Evolutionary conservation across 2,329 filamentous ascomycete species (phyloP), one percentile per base, ranked within the genome.

Genomic region (Beauveria sp.): DNA sequence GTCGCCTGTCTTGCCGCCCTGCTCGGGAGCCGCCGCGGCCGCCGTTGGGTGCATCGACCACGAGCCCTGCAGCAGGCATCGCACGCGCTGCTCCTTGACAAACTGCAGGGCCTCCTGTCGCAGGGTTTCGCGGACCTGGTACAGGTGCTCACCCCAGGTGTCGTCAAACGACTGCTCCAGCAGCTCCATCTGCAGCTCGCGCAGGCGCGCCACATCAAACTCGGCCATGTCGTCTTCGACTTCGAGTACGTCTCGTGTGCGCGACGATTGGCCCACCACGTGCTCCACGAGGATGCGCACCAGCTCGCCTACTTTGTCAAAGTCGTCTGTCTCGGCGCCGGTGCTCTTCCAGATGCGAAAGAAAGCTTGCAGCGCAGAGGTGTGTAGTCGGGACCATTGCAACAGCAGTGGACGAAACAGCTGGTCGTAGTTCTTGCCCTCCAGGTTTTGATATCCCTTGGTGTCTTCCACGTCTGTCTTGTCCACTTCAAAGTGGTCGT

Each of bases 401-500:
- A 99, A 80, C 20, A 99, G 79, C 43, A 98, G 75, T 0, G 95
- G 95, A 53, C 87, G 88, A 77, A 96, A 97, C 5, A 96, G 77
- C 70, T 87, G 89, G 72, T 98, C 93, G 68, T 95, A 88, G 66
- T 92, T 89, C 60, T 90, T 87, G 64, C 83, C 81, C 66, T 96
- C 91, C 55, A 92, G 75, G 10, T 87, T 80, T 65, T 91, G 83
- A 68, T 93, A 91, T 24, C 83, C 86, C 73, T 91, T 89, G 16
- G 84, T 80, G 68, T 96, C 92, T 66, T 93, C 89, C 56, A 89
- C 77, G 57, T 96, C 91, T 3, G 87, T 84, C 72, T 88, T 91
- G 67, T 96, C 92, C 45, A 98, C 89, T 64, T 96, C 92, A 69
- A 99, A 99, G 73, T 98, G 92, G 68, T 98, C 92, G 74, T 95